phyloP scores from a whole-genome alignment of 2,329 filamentous ascomycete species.

The Lasiodiplodia sp. region DNA sequence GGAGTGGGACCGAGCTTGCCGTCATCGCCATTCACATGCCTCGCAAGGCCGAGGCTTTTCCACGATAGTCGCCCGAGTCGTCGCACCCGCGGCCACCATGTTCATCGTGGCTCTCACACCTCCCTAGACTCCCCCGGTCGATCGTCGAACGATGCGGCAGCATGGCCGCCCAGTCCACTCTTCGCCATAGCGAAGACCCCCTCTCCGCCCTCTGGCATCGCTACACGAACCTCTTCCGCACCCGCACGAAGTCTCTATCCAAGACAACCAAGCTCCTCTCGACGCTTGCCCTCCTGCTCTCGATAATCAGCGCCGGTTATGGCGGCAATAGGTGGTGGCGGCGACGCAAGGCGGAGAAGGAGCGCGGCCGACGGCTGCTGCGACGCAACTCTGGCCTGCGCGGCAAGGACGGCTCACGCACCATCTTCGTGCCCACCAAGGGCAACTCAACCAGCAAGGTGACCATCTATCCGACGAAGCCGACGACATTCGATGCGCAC shows the following conservation, averaged over 20 bases:
- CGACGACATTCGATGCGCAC: conserved; percentile 95
- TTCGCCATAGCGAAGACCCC: conserved; percentile 59
- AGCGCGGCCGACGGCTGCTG: conserved; percentile 81
- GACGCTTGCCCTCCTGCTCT: conserved; percentile 75
- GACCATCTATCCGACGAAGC: conserved; percentile 87
- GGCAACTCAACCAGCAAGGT: conserved; percentile 83
- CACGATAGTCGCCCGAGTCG: neutral
- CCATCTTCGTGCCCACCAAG: conserved; percentile 94
- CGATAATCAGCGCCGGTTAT: conserved; percentile 80
- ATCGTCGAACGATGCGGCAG: conserved; percentile 32
- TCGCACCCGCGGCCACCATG: conserved; percentile 14
- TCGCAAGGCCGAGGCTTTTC: conserved; percentile 20
- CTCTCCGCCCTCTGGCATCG: conserved; percentile 55
- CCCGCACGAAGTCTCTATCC: conserved; percentile 68
- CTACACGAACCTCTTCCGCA: conserved; percentile 58
- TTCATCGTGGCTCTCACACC: neutral
- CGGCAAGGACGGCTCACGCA: conserved; percentile 93
- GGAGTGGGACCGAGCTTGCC: conserved; percentile 6
- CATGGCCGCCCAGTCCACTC: conserved; percentile 90
- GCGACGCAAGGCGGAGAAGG: conserved; percentile 75
- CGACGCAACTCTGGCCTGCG: conserved; percentile 91
- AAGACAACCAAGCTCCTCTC: conserved; percentile 76
- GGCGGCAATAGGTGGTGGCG: conserved; percentile 82
- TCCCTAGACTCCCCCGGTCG: conserved; percentile 7
- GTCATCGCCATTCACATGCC: conserved; percentile 27